A percentile compares a stretch with the other conserved stretches of the same genome.
Evolutionary conservation across 441 rosid genomes (phyloP).

Genomic region (Adansonia gregorii): DNA sequence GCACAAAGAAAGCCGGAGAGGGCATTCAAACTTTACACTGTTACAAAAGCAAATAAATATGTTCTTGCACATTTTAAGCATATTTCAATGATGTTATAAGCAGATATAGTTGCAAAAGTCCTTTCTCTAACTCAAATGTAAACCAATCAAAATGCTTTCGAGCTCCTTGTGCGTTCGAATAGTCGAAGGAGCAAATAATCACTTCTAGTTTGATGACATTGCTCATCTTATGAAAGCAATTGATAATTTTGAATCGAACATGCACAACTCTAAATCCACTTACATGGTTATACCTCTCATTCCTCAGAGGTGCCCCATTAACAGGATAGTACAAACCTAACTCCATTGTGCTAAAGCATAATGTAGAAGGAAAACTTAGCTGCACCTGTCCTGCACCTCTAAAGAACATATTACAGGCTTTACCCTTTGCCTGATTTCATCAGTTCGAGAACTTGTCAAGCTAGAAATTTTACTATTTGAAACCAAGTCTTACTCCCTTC

Average conservation of each 20-base stretch:
- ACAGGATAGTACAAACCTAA: neutral
- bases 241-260: neutral
- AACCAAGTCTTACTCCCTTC: neutral
- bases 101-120: too few species aligned
- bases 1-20: neutral
- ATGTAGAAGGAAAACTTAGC: neutral
- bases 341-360: neutral
- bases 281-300: neutral
- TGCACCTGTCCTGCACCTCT: neutral
- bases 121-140: neutral
- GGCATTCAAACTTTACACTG: too few species aligned
- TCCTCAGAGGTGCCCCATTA: neutral
- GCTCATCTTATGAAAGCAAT: neutral
- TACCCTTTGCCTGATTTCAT: neutral
- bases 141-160: neutral
- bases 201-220: neutral
- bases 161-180: neutral
- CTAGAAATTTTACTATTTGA: neutral
- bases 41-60: too few species aligned
- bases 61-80: too few species aligned
- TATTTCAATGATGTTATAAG: too few species aligned
- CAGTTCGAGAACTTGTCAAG: neutral
- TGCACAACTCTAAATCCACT: slow-evolving; percentile 2
- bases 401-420: neutral
- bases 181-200: neutral